A percentile compares a stretch with the other conserved stretches of the same genome.
Conservation (phyloP, 768 basidiomycete genomes). For the Calocybe gangraenosa region DNA sequence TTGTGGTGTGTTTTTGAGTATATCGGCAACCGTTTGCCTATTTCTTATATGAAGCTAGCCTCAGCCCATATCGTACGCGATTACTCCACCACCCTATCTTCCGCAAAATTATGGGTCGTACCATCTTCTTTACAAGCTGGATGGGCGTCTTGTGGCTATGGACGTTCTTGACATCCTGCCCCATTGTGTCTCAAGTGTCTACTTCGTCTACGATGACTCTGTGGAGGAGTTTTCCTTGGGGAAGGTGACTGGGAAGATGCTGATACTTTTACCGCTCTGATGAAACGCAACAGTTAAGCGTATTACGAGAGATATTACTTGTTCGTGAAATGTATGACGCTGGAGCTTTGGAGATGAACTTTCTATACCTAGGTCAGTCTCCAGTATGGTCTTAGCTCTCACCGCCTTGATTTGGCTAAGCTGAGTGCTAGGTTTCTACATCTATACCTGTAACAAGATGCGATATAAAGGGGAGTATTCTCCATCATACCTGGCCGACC, state of each 20-base stretch:
- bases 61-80: slow-evolving; percentile 57
- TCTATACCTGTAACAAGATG: slow-evolving; percentile 93
- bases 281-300: slow-evolving; percentile 62
- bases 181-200: slow-evolving; percentile 73
- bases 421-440: slow-evolving; percentile 74
- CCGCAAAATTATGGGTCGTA: slow-evolving; percentile 87
- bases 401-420: background rate
- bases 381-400: background rate
- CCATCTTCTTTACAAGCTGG: slow-evolving; percentile 84
- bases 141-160: slow-evolving; percentile 79
- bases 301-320: slow-evolving; percentile 74
- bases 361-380: slow-evolving; percentile 81
- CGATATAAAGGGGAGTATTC: slow-evolving; percentile 90
- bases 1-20: slow-evolving; percentile 47
- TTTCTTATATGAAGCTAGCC: slow-evolving; percentile 29
- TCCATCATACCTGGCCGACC: slow-evolving; percentile 86
- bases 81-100: slow-evolving; percentile 47
- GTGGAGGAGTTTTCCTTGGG: slow-evolving; percentile 74
- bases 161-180: slow-evolving; percentile 91
- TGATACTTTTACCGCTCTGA: background rate
- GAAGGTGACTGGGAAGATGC: slow-evolving; percentile 44
- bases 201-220: slow-evolving; percentile 82
- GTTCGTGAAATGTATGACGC: slow-evolving; percentile 70
- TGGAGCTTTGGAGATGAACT: slow-evolving; percentile 59
- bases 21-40: background rate